Evolutionary conservation across 257 asterid species (phyloP).

Genomic region (Agastache rugosa): DNA sequence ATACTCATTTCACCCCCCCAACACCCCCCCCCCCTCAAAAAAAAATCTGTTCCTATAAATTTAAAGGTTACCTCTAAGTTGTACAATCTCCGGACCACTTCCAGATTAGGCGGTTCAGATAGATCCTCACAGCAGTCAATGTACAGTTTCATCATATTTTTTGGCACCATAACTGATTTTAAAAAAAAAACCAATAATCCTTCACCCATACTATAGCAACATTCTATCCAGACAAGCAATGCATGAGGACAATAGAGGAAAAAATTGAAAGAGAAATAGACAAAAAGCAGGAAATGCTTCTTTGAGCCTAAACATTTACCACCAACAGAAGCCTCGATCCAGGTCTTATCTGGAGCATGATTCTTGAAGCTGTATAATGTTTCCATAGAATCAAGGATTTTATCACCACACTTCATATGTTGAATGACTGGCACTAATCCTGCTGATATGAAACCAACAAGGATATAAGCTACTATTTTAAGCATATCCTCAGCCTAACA

Average conservation of each 20-base stretch:
- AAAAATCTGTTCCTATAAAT: not conserved
- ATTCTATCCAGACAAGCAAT: slow-evolving; percentile 24
- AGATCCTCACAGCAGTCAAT: slow-evolving; percentile 71
- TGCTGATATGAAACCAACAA: slow-evolving; percentile 42
- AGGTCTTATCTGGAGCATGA: slow-evolving; percentile 44
- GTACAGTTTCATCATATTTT: slow-evolving; percentile 78
- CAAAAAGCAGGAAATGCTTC: slow-evolving; percentile 24
- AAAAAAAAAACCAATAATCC: slow-evolving; percentile 22
- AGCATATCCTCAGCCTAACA: slow-evolving; percentile 22
- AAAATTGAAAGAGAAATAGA: slow-evolving; percentile 17
- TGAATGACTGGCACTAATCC: slow-evolving; percentile 90
- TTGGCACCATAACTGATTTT: slow-evolving; percentile 78
- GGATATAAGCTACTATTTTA: slow-evolving; percentile 34
- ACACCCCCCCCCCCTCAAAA: not conserved
- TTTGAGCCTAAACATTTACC: slow-evolving; percentile 51
- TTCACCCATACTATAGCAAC: not conserved
- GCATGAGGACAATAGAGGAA: not conserved
- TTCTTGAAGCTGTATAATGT: slow-evolving; percentile 51
- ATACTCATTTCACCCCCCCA: not conserved
- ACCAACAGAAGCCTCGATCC: slow-evolving; percentile 67
- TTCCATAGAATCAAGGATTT: slow-evolving; percentile 61
- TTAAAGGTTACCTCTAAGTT: slow-evolving; percentile 66
- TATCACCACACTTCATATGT: slow-evolving; percentile 62
- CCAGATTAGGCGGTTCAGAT: slow-evolving; percentile 69
- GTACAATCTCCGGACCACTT: slow-evolving; percentile 75